Evolutionary conservation across 345 rosid genomes (phyloP).

Genomic region (Citrus glauca): DNA sequence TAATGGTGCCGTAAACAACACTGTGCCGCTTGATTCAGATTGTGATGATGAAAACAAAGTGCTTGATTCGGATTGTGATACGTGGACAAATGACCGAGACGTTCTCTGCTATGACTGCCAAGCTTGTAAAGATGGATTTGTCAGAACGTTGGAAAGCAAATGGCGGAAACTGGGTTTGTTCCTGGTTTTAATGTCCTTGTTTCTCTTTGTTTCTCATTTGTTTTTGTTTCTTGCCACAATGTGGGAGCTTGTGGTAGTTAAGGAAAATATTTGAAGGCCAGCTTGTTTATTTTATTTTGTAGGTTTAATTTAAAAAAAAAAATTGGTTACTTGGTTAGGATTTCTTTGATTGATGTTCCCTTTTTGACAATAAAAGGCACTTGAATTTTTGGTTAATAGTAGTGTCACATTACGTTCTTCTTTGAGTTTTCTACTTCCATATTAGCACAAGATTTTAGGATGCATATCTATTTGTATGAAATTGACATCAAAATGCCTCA

Average conservation of each 20-base stretch:
- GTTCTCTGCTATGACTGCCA: conserved; percentile 56
- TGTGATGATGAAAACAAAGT: conserved; percentile 23
- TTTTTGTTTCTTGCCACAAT: conserved; percentile 52
- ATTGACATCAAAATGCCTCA: too few relatives aligned
- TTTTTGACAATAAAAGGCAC: neutral
- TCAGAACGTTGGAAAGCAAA: conserved; percentile 41
- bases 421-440: neutral
- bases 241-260: conserved; percentile 39
- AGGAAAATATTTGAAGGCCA: neutral
- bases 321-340: neutral
- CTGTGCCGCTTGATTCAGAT: conserved; percentile 19
- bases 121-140: conserved; percentile 54
- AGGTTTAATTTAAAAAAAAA: neutral
- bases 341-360: neutral
- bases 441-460: too few relatives aligned
- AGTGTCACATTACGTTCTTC: neutral
- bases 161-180: conserved; percentile 76
- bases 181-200: conserved; percentile 43
- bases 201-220: conserved; percentile 56
- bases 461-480: too few relatives aligned
- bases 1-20: neutral
- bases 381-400: neutral
- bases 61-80: conserved; percentile 39
- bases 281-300: neutral
- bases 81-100: conserved; percentile 46